Base-by-base conservation (phyloP, 768 basidiomycete genomes). In the Mrakia blollopis region DNA sequence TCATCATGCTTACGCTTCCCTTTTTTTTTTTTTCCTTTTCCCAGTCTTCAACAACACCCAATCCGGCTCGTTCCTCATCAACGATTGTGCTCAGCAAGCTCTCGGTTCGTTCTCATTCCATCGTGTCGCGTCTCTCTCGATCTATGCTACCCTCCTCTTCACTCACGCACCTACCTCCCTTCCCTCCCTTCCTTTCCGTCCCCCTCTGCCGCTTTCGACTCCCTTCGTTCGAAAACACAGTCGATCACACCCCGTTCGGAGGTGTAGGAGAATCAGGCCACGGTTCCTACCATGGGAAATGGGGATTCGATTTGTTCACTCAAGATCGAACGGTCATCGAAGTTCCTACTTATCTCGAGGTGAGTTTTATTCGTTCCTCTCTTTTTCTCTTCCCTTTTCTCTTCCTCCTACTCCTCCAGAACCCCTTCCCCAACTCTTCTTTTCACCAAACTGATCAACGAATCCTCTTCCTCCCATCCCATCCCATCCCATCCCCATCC, bases 271-370 rank as follows among this genome's bases (percentile, higher is more conserved):
- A 21, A 8, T 73, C 72, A 3, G 76, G 76, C 3, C 72, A 77
- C 37, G 76, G 76, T 1, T 65, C 76, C 13, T 77, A 77, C 52
- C 76, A 72, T 35, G 76, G 76, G 35, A 63, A 54, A 9, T 68
- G 65, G 50, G 76, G 76, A 23, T 77, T 77, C 71, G 65, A 77
- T 25, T 52, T 77, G 3, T 77, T 77, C 54, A 52, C 76, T 7
- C 76, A 77, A 23, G 72, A 72, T 16, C 71, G 76, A 23, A 47
- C 70, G 0, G 50, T 18, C 9, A 68, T 77, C n/a, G n/a, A 4
- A n/a, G 76, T 77, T 3, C 72, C 72, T 2, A 60, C 39, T 6
- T 77, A 52, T 50, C 30, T 68, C n/a, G 73, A 74, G 73, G 41
- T 57, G 25, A 7, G 57, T 57, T 9, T 57, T 28, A 16, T 54